Evolutionary conservation across 2,329 filamentous ascomycete genomes (phyloP), one percentile per base, ranked within the genome.

Genomic region (Neopestalotiopsis sp.): DNA sequence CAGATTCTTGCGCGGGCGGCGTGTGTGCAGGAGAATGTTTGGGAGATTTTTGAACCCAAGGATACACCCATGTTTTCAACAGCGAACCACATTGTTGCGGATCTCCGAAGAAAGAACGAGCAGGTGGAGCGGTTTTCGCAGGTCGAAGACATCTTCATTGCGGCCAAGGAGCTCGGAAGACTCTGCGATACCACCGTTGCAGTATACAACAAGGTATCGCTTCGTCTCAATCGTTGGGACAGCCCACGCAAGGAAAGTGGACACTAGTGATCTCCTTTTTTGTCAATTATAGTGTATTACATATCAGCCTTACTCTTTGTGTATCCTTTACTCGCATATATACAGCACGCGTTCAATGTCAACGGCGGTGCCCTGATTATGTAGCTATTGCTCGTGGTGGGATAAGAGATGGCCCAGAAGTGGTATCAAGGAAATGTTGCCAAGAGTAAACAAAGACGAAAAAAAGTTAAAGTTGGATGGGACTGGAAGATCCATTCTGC

Each of bases 21-120:
- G 1, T 66, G 63, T 14, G n/a, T 57, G 14, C 42, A 66, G 2
- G 24, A 66, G 7, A 42, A 49, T 28, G 63, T 66, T 12, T 66
- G 63, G 63, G 63, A 66, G 0, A 34, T 34, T 28, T 45, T 65
- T 2, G 62, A 65, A 20, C 42, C 42, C 14, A 49, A 20, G 20
- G 62, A 65, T 24, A 49, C 38, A n/a, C 38, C 42, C 38, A 65
- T 45, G 38, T 65, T 65, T 38, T n/a, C 62, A 4, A 65, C 40
- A 1, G 40, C 30, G 2, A 66, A 56, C 57, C 45, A 66, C 32
- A 34, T 49, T 13, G 45, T 56, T 7, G 28, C 40, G 45, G 63
- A 56, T 24, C 45, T 66, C 14, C 57, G 42, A 14, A 56, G 13
- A 14, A 24, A 40, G 24, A 24, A 30, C 17, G 45, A 38, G 17